These are phyloP conservation scores for Aspergillus luchuensis DNA, from an alignment of 2,329 filamentous ascomycete genomes.

Conservation along the genomic window DNA sequence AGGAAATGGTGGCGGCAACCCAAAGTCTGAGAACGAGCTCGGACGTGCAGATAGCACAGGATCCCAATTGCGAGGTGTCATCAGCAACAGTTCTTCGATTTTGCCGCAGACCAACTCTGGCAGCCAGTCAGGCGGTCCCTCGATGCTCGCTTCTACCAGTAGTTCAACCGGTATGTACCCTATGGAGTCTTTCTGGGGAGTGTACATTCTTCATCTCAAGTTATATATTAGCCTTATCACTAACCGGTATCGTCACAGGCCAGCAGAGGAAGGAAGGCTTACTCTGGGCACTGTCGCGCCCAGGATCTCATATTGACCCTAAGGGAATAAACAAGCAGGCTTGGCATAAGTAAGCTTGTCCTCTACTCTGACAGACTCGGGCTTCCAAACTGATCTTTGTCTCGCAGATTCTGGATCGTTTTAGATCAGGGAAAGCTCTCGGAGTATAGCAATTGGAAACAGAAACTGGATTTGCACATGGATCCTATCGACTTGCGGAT, in stretches of 20 bases:
- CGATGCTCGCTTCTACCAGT: conserved; percentile 25
- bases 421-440: conserved; percentile 94
- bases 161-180: conserved; percentile 45
- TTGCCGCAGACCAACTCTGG: conserved; percentile 38
- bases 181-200: background rate
- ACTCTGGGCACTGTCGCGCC: conserved; percentile 89
- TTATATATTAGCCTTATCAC: conserved; percentile 39
- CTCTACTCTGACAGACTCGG: conserved; percentile 1
- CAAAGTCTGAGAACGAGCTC: conserved; percentile 68
- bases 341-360: conserved; percentile 83
- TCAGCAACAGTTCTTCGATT: conserved; percentile 49
- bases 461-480: conserved; percentile 94
- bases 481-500: conserved; percentile 96
- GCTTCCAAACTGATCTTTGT: background rate
- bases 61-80: conserved; percentile 62
- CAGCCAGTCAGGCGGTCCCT: conserved; percentile 23
- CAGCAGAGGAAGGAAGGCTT: conserved; percentile 89
- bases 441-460: conserved; percentile 99
- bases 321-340: conserved; percentile 94
- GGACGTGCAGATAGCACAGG: conserved; percentile 73
- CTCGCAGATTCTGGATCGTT: conserved; percentile 89
- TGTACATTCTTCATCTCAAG: background rate
- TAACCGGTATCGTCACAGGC: conserved; percentile 55
- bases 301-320: conserved; percentile 91
- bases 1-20: conserved; percentile 51